phyloP scores from a whole-genome alignment of 352 stramenopile species.

The Pythium plurisporium region DNA sequence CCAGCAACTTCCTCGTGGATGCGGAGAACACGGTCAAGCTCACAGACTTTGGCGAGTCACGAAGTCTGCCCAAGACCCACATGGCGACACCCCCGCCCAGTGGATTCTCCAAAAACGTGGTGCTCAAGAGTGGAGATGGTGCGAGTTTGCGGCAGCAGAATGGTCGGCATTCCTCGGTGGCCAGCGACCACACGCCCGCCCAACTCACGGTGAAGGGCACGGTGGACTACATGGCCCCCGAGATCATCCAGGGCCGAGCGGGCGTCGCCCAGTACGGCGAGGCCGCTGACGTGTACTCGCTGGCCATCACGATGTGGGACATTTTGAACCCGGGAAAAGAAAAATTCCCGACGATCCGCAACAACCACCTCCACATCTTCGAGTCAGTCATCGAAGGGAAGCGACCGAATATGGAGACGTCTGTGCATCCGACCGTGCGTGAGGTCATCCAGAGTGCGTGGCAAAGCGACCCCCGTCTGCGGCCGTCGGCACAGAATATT shows the following conservation, averaged over 20 bases:
- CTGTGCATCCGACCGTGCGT: constrained; percentile 12
- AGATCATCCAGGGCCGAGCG: constrained; percentile 69
- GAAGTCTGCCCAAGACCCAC: too few species aligned
- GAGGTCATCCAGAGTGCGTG: constrained; percentile 26
- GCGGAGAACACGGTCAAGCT: constrained; percentile 33
- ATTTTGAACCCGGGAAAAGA: constrained; percentile 53
- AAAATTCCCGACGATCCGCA: constrained; percentile 45
- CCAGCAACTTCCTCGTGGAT: constrained; percentile 77
- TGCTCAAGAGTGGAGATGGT: background rate
- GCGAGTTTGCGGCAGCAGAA: too few species aligned
- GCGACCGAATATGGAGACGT: constrained; percentile 21
- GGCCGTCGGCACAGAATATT: constrained; percentile 23
- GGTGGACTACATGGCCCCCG: constrained; percentile 80
- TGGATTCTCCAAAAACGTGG: background rate
- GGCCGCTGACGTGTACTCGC: constrained; percentile 62
- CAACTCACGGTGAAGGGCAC: constrained; percentile 70
- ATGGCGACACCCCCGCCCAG: too few species aligned
- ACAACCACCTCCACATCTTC: constrained; percentile 42
- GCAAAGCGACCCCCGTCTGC: constrained; percentile 17
- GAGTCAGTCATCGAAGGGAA: constrained; percentile 43
- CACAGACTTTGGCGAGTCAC: constrained; percentile 34
- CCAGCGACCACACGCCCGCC: too few species aligned
- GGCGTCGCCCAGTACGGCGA: constrained; percentile 65
- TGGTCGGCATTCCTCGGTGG: too few species aligned
- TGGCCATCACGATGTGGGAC: constrained; percentile 80